Percentiles rank a stretch among this genome's conserved stretches.
Evolutionary conservation across 345 rosid species (phyloP).

Genomic region (Adansonia digitata): DNA sequence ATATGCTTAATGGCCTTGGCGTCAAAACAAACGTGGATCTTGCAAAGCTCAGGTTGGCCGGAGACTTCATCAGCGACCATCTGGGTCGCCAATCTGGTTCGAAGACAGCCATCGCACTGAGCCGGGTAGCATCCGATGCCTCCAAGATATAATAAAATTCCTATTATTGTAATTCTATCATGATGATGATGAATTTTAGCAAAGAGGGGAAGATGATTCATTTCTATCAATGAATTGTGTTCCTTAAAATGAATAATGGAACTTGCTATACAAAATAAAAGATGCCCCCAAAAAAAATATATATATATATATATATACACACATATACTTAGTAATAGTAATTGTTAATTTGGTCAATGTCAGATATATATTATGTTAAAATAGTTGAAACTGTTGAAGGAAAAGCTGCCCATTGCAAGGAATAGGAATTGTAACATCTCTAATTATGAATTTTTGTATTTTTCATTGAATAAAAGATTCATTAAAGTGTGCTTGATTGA

Average conservation of each 20-base stretch:
- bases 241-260: neutral
- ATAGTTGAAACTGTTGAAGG: no score
- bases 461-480: neutral
- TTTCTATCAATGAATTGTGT: neutral
- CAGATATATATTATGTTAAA: neutral
- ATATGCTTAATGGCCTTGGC: conserved; percentile 73
- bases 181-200: neutral
- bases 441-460: neutral
- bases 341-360: neutral
- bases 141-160: conserved; percentile 45
- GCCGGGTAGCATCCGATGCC: conserved; percentile 50
- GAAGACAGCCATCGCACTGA: conserved; percentile 49
- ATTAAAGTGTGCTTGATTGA: neutral
- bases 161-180: neutral
- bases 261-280: neutral
- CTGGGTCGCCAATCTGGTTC: conserved; percentile 59
- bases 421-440: neutral
- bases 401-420: neutral
- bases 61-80: conserved; percentile 62
- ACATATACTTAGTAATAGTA: neutral
- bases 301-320: neutral
- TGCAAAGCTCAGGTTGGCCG: conserved; percentile 46
- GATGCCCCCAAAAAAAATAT: no score
- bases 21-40: conserved; percentile 44
- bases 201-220: neutral